Evolutionary conservation across 2,329 filamentous ascomycete genomes (phyloP), one percentile per base, ranked within the genome.

Genomic region (Leptographium radiaticola): DNA sequence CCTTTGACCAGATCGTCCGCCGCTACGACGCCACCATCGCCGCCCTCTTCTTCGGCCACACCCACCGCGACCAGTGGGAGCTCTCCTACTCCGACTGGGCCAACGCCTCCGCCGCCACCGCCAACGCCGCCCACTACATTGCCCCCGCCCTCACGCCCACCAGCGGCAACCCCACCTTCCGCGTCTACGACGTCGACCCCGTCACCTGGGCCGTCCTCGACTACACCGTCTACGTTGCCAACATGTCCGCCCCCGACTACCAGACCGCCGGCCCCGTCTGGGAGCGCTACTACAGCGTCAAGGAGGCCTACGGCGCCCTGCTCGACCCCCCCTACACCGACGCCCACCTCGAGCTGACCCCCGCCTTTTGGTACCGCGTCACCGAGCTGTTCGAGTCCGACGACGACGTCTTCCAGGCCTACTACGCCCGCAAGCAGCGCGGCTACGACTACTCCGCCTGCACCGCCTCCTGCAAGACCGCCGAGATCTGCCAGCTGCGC

Each of bases 41-140:
- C 2, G 77, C 69, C 40, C 67, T 77, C 57, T 80, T 80, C 66
- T 80, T 73, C 57, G 76, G 72, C 4, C 76, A 80, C 62, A 80
- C 76, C 0, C 77, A 79, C 64, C 64, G 68, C 50, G 77, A 80
- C 59, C 71, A 77, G 54, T 80, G 80, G 58, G 69, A 80, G 58
- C 63, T 81, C 52, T 71, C 71, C 12, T 81, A 81, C 64, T 62
- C 67, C n/a, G 62, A 78, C 62, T 75, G 76, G 60, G 58, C 56
- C 2, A 60, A 66, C 34, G 70, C 64, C 10, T 67, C 60, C 6
- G 67, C 66, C 31, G 58, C 65, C 16, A 74, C 70, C 47, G 76
- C 77, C 1, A 64, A 69, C 12, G 70, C 71, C 36, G 69, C 73
- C n/a, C 75, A 74, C 4, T 80, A 80, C 61, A 71, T 81, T 47